Evolutionary conservation across 2,329 filamentous ascomycete species (phyloP).

Genomic region (Calonectria pseudoreteaudii): DNA sequence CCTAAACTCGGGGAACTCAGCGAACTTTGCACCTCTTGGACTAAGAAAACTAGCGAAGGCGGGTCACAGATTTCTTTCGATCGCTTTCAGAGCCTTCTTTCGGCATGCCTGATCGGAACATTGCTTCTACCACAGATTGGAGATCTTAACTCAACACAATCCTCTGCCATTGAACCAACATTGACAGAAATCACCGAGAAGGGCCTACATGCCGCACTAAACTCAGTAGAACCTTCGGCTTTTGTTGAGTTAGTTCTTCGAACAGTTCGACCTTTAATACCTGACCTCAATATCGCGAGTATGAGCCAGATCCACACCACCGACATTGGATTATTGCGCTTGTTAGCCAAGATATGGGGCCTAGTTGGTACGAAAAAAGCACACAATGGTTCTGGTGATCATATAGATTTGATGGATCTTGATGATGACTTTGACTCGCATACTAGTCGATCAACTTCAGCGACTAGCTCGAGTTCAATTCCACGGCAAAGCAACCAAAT

Average conservation of each 20-base stretch:
- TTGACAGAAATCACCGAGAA: slow-evolving; percentile 56
- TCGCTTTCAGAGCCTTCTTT: slow-evolving; percentile 64
- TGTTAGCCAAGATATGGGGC: slow-evolving; percentile 56
- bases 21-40: slow-evolving; percentile 61
- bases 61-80: slow-evolving; percentile 63
- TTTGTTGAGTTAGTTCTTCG: slow-evolving; percentile 62
- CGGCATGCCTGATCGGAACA: slow-evolving; percentile 58
- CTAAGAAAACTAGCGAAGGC: slow-evolving; percentile 56
- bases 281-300: slow-evolving; percentile 53
- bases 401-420: slow-evolving; percentile 72
- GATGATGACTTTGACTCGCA: slow-evolving; percentile 75
- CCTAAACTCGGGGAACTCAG: slow-evolving; percentile 64
- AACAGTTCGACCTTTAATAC: slow-evolving; percentile 59
- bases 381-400: slow-evolving; percentile 46
- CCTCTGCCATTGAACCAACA: slow-evolving; percentile 59
- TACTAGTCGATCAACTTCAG: slow-evolving; percentile 58
- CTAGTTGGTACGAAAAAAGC: slow-evolving; percentile 36
- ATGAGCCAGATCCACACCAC: slow-evolving; percentile 54
- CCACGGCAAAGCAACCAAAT: slow-evolving; percentile 60
- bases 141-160: slow-evolving; percentile 60
- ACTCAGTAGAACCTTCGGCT: slow-evolving; percentile 57
- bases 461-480: slow-evolving; percentile 53
- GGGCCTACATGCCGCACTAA: slow-evolving; percentile 54
- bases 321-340: slow-evolving; percentile 54
- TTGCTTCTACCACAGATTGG: slow-evolving; percentile 61